Evolutionary conservation across 306 rosid genomes (phyloP), one percentile per base, ranked within the genome.

Genomic region (Cucurbita maxima): DNA sequence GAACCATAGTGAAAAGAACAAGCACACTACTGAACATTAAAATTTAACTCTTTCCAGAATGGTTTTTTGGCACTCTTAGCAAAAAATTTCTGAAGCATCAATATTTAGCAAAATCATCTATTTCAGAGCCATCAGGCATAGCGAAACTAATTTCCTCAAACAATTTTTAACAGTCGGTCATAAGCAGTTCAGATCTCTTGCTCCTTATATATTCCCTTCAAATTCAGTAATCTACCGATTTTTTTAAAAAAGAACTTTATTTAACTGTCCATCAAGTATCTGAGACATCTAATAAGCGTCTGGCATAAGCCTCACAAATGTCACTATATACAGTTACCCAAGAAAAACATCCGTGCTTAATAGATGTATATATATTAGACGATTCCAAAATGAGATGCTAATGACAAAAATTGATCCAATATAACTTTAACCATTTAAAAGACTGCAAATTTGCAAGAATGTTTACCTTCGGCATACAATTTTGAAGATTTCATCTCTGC

Each of bases 401-500:
- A 68, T 44, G 20, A 22, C 73, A 37, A 50, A 47, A 69, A 48
- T 44, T 25, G 25, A 22, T 44, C 22, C 6, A 22, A 12, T 7
- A 13, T 43, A 50, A 58, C 66, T 55, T 7, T 9, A 10, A 19
- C 76, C 51, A 75, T 43, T 41, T 10, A 10, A 43, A 66, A 68
- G 54, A 43, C 53, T 56, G 10, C 30, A 67, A 12, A 53, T 66
- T 6, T 40, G 56, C 59, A 79, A 67, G 48, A 79, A 74, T 30
- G 59, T 58, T 80, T 78, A 90, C 98, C 98, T 86, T 84, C 82
- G 64, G 76, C 88, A 58, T 79, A 40, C 79, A 93, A 51, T 81
- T 86, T 90, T 72, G 84, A 69, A 50, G 84, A 86, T 84, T 79
- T 85, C 70, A 67, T 34, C 79, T 86, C 90, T 10, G 99, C 99